Evolutionary conservation across 1,284 basidiomycete species (phyloP), one percentile per base, ranked within the genome.

Genomic region (Sporisorium exsertum): DNA sequence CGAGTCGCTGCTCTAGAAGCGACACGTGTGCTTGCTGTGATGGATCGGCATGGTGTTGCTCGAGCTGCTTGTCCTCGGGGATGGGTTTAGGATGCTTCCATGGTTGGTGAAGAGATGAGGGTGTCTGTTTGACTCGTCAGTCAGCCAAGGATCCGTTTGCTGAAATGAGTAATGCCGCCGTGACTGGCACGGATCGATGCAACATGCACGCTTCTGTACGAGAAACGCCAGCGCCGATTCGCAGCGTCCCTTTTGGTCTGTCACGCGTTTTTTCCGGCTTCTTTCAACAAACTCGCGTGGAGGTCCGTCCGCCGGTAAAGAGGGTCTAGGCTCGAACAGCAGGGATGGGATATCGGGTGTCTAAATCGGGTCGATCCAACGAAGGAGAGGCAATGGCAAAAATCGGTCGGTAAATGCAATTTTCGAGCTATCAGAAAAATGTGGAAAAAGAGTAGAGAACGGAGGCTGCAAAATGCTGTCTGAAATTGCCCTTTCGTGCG

Each of bases 261-360:
- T 53, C 24, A 42, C 52, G 49, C 49, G 49, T 50, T 54, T 37
- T 27, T 53, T 8, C 9, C 20, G 22, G 15, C 33, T 42, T 42
- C 24, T 29, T 22, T 47, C 26, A 12, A 16, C 18, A 16, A 4
- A 13, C 43, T 58, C 61, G 67, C 62, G 68, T 71, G 68, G 68
- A 71, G 68, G 62, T 53, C 62, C 53, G 62, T 57, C 57, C 67
- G 58, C 55, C 53, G 46, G 37, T 32, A 20, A 49, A 50, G 29
- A 45, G 32, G 49, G 47, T 51, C 58, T 47, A 59, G 58, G 43
- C 42, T 29, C 7, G 5, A n/a, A n/a, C n/a, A n/a, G n/a, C n/a
- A n/a, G n/a, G n/a, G n/a, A n/a, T n/a, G n/a, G 5, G 5, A 2
- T 15, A 53, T 52, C 32, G 46, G 46, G 46, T 37, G 35, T 37